A percentile compares a stretch with the other conserved stretches of the same genome.
These are phyloP conservation scores for Ganoderma multipileum DNA, from an alignment of 1,284 basidiomycete genomes.

Conservation along the genomic window DNA sequence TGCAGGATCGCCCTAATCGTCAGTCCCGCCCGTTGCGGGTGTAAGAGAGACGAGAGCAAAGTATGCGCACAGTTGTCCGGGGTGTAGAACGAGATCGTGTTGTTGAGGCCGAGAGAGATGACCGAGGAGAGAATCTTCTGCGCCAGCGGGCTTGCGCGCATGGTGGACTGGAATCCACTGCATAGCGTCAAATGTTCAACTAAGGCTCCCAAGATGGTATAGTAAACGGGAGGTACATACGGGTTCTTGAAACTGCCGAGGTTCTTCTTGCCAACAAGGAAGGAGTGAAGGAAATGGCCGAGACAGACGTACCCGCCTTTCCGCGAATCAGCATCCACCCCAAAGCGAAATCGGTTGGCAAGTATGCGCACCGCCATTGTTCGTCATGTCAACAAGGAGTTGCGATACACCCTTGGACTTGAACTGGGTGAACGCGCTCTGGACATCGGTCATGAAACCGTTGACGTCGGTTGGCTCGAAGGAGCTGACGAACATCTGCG, in stretches of 20 bases:
- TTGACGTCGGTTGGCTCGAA: conserved; percentile 56
- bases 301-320: conserved; percentile 67
- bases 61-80: conserved; percentile 53
- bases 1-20: conserved; percentile 28
- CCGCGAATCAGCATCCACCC: not conserved
- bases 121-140: conserved; percentile 61
- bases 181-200: not conserved
- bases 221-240: conserved; percentile 44
- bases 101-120: conserved; percentile 52
- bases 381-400: conserved; percentile 64
- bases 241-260: conserved; percentile 49
- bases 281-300: conserved; percentile 65
- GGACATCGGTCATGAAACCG: conserved; percentile 61
- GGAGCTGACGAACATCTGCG: conserved; percentile 67
- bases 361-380: conserved; percentile 58
- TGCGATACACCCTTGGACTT: conserved; percentile 54
- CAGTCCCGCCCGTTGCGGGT: not conserved
- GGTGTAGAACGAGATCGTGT: conserved; percentile 50
- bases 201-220: not conserved
- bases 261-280: conserved; percentile 54
- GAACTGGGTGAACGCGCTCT: conserved; percentile 54
- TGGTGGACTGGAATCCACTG: conserved; percentile 61
- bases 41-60: no score
- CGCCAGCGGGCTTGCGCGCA: conserved; percentile 60
- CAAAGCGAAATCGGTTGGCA: not conserved